phyloP scores from a whole-genome alignment of 768 basidiomycete genomes.

The Tephrocybe rancida region DNA sequence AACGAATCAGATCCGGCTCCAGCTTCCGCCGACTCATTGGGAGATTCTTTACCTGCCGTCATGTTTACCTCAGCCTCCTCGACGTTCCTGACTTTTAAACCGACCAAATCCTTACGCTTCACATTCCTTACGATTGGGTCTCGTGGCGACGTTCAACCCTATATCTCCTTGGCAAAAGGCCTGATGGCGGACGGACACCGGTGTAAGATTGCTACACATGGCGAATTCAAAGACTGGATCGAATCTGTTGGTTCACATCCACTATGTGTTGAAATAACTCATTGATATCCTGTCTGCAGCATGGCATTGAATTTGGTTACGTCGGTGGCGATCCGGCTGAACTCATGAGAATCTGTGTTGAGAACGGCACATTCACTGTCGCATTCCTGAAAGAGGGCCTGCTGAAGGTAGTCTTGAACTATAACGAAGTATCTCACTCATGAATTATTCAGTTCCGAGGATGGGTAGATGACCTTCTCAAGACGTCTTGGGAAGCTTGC shows the following conservation, averaged over 20 bases:
- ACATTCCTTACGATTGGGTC: slow-evolving; percentile 97
- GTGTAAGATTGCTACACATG: slow-evolving; percentile 91
- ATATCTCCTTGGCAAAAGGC: slow-evolving; percentile 94
- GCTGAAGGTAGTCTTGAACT: slow-evolving; percentile 57
- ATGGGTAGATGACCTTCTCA: slow-evolving; percentile 95
- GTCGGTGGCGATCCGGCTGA: slow-evolving; percentile 98
- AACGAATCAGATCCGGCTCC: slow-evolving; percentile 45
- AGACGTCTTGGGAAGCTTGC: slow-evolving; percentile 96
- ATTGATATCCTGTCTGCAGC: slow-evolving; percentile 41
- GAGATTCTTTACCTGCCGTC: slow-evolving; percentile 80
- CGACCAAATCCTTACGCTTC: slow-evolving; percentile 79
- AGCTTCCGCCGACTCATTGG: slow-evolving; percentile 54
- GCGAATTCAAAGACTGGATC: slow-evolving; percentile 94
- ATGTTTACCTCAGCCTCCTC: slow-evolving; percentile 98
- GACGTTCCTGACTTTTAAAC: slow-evolving; percentile 96
- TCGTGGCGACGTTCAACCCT: slow-evolving; percentile 96
- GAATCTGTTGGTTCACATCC: slow-evolving; percentile 71
- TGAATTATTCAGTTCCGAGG: slow-evolving; percentile 76
- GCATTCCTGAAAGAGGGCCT: slow-evolving; percentile 92
- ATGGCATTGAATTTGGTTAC: slow-evolving; percentile 94
- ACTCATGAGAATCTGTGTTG: slow-evolving; percentile 95
- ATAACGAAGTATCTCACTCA: slow-evolving; percentile 4
- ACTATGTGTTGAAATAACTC: slow-evolving; percentile 3
- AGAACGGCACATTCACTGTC: slow-evolving; percentile 97
- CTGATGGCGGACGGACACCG: slow-evolving; percentile 88